Conservation (phyloP, 2,329 filamentous ascomycete genomes). For the Amesomyces nigricolor region DNA sequence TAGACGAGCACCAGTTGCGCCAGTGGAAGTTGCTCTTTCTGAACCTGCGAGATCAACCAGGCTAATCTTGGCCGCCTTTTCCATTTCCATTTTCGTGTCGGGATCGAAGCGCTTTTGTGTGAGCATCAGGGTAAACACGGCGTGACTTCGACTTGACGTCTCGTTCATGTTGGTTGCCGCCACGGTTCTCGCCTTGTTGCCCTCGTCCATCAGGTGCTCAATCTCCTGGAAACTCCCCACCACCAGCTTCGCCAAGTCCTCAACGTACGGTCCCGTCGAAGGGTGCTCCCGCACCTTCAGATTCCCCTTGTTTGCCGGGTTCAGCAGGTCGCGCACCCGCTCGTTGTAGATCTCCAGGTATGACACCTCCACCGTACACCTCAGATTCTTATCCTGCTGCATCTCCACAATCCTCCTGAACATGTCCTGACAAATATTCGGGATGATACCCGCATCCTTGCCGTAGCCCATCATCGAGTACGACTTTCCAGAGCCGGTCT, state of each 20-base stretch:
- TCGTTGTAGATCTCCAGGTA: conserved; percentile 99
- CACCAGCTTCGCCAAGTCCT: conserved; percentile 91
- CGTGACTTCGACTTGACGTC: conserved; percentile 95
- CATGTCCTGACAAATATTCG: conserved; percentile 96
- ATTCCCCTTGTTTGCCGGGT: conserved; percentile 92
- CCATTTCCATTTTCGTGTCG: conserved; percentile 93
- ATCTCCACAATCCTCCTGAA: conserved; percentile 75
- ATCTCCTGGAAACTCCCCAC: conserved; percentile 93
- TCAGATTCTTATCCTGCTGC: conserved; percentile 66
- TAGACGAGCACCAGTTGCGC: conserved; percentile 86
- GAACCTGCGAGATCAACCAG: conserved; percentile 96
- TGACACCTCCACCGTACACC: conserved; percentile 93
- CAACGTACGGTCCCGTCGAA: conserved; percentile 94
- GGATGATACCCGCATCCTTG: conserved; percentile 90
- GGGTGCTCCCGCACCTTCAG: conserved; percentile 97
- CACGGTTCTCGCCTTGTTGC: conserved; percentile 96
- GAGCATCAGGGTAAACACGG: conserved; percentile 92
- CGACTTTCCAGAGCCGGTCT: conserved; percentile 96
- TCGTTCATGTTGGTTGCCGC: conserved; percentile 99
- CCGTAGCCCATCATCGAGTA: conserved; percentile 99
- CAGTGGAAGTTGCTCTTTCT: conserved; percentile 93
- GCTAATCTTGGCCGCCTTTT: conserved; percentile 97
- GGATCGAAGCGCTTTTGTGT: conserved; percentile 88
- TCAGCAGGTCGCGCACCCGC: conserved; percentile 88
- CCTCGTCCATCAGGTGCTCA: conserved; percentile 97